Evolutionary conservation across 1,284 basidiomycete genomes (phyloP).

Genomic region (Papiliotrema fonsecae): DNA sequence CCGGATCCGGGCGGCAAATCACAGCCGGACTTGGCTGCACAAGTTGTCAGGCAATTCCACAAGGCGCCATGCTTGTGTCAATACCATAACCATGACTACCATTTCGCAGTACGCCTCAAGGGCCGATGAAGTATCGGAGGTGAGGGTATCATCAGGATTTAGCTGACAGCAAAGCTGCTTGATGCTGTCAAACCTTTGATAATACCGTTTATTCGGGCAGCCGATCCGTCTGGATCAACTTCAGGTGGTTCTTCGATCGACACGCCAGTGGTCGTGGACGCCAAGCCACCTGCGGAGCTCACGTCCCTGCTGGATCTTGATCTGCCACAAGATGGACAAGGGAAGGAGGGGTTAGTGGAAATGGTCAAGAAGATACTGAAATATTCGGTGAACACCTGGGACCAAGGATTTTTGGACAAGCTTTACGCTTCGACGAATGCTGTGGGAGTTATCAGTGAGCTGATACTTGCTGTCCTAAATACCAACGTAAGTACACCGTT

Average conservation of each 20-base stretch:
- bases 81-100: not conserved
- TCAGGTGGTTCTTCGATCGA: not conserved
- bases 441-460: conserved; percentile 45
- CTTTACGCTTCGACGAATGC: conserved; percentile 47
- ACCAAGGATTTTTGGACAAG: conserved; percentile 38
- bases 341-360: conserved; percentile 16
- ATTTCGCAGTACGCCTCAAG: not conserved
- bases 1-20: no score
- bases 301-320: conserved; percentile 9
- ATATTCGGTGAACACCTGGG: conserved; percentile 32
- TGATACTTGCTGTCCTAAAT: conserved; percentile 45
- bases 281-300: conserved; percentile 13
- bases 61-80: no score
- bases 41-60: no score
- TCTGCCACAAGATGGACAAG: conserved; percentile 9
- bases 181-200: conserved; percentile 15
- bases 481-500: conserved; percentile 29
- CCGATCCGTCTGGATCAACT: conserved; percentile 8
- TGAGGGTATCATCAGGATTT: not conserved
- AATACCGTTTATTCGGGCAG: conserved; percentile 14
- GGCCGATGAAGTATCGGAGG: conserved; percentile 9
- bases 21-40: no score
- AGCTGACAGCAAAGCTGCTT: conserved; percentile 15
- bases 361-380: conserved; percentile 19
- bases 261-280: conserved; percentile 10